phyloP scores from a whole-genome alignment of 1,284 basidiomycete genomes.

The Puccinia polysora region DNA sequence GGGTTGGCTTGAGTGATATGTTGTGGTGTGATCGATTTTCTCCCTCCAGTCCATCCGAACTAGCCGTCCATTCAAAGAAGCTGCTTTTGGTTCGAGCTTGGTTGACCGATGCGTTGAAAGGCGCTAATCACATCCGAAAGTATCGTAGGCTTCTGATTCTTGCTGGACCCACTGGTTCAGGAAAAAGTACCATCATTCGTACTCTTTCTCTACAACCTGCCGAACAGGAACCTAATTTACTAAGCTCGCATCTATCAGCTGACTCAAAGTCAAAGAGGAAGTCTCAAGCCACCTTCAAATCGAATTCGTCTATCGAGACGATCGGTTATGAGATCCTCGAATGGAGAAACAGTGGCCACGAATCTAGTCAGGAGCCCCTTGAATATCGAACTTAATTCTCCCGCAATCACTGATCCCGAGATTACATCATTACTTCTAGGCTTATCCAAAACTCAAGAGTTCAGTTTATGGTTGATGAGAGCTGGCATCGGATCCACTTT shows the following conservation, averaged over 20 bases:
- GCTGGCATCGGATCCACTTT: conserved; percentile 20
- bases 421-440: not conserved
- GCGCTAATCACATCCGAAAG: conserved; percentile 12
- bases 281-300: too few species aligned
- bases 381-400: not conserved
- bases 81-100: conserved; percentile 3
- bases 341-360: conserved; percentile 21
- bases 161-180: conserved; percentile 20
- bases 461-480: conserved; percentile 29
- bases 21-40: conserved; percentile 30
- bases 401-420: not conserved
- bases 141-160: conserved; percentile 28
- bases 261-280: too few species aligned
- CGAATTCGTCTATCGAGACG: not conserved
- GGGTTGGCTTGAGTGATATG: too few species aligned
- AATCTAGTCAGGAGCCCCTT: too few species aligned
- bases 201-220: not conserved
- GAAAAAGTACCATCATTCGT: conserved; percentile 34
- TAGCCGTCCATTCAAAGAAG: conserved; percentile 41
- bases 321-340: conserved; percentile 38
- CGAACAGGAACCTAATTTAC: too few species aligned
- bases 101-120: conserved; percentile 29
- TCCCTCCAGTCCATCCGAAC: conserved; percentile 6
- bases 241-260: not conserved
- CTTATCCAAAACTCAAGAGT: conserved; percentile 9